phyloP scores from a whole-genome alignment of 129 eudicot species.

The Flaveria trinervia region DNA sequence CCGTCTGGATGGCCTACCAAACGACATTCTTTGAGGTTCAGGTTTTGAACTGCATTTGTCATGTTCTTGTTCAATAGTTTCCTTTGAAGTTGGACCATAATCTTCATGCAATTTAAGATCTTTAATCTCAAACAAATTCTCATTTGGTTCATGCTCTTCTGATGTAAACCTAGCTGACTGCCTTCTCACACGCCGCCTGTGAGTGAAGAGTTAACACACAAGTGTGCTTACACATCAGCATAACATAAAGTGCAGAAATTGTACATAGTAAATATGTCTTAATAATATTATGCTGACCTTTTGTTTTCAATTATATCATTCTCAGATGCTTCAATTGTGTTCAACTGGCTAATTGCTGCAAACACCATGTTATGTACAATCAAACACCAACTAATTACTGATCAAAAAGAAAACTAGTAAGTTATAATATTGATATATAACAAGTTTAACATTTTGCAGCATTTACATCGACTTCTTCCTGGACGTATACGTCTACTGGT shows the following conservation, averaged over 20 bases:
- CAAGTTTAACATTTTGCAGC: background rate
- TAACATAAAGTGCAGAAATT: background rate
- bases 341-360: conserved; percentile 63
- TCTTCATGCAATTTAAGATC: conserved; percentile 39
- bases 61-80: conserved; percentile 10
- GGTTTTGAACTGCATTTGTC: conserved; percentile 5
- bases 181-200: conserved; percentile 71
- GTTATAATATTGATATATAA: background rate
- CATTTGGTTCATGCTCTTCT: conserved; percentile 37
- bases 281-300: conserved; percentile 46
- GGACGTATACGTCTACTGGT: conserved; percentile 38
- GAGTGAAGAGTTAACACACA: background rate
- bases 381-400: background rate
- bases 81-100: conserved; percentile 24
- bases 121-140: conserved; percentile 58
- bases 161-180: conserved; percentile 51
- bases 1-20: conserved; percentile 31
- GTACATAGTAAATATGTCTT: background rate
- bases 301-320: conserved; percentile 53
- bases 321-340: conserved; percentile 43
- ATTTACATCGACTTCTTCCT: conserved; percentile 67
- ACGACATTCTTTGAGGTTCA: conserved; percentile 25
- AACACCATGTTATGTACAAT: background rate
- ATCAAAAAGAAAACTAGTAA: background rate
- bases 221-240: background rate